phyloP scores from a whole-genome alignment of 768 basidiomycete genomes.

The Trametes villosa region DNA sequence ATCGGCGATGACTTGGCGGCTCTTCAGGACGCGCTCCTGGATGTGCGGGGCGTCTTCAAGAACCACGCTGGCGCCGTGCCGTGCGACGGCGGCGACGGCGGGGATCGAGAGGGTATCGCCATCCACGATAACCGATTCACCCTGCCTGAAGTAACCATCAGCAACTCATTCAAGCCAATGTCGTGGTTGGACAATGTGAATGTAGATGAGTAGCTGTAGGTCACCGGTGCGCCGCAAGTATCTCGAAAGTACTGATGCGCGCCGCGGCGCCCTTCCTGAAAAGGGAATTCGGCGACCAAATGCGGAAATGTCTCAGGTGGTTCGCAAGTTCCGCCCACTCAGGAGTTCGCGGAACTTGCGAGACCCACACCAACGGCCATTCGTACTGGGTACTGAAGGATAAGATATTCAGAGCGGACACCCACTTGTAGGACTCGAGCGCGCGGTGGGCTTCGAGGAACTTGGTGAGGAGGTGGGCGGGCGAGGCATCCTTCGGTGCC shows the following conservation, averaged over 20 bases:
- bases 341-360: background rate
- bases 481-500: slow-evolving; percentile 6
- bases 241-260: background rate
- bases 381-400: slow-evolving; percentile 28
- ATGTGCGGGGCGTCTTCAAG: slow-evolving; percentile 54
- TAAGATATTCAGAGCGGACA: too few relatives aligned
- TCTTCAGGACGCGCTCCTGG: slow-evolving; percentile 59
- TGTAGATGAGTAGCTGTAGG: too few relatives aligned
- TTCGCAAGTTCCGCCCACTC: background rate
- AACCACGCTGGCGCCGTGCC: slow-evolving; percentile 56
- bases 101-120: slow-evolving; percentile 76
- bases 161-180: too few relatives aligned
- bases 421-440: slow-evolving; percentile 70
- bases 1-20: slow-evolving; percentile 63
- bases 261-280: background rate
- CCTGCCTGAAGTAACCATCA: slow-evolving; percentile 47
- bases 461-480: slow-evolving; percentile 48
- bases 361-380: too few relatives aligned
- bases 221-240: too few relatives aligned
- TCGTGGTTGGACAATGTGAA: too few relatives aligned
- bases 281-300: slow-evolving; percentile 2
- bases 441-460: slow-evolving; percentile 66
- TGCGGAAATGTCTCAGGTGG: background rate
- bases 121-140: slow-evolving; percentile 64
- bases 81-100: slow-evolving; percentile 76